Conservation (phyloP, 192 early-diverging fungal genomes). For the Backusella psychrophila region DNA sequence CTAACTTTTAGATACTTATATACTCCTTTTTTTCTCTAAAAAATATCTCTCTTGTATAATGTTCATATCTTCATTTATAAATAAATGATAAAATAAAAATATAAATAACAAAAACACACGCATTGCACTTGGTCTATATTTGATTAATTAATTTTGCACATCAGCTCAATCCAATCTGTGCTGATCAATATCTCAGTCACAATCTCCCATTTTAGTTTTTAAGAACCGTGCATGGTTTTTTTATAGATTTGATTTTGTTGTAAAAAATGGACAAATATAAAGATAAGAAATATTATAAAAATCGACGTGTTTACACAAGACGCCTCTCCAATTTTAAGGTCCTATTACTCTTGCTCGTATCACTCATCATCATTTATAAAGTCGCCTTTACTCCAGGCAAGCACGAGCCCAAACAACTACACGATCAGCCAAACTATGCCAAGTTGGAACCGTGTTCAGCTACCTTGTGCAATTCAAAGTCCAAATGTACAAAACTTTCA, state of each 20-base stretch:
- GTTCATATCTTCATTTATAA: neutral
- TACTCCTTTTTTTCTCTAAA: constrained; percentile 4
- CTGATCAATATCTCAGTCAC: neutral
- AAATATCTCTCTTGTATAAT: constrained; percentile 1
- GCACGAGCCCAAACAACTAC: neutral
- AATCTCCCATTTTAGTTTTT: neutral
- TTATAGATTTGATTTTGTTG: neutral
- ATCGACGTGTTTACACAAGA: neutral
- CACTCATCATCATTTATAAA: neutral
- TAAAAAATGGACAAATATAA: neutral
- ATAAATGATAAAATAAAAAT: constrained; percentile 1
- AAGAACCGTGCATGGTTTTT: neutral
- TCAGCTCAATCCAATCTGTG: neutral
- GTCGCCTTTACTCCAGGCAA: neutral
- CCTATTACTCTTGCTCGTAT: neutral
- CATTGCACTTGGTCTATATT: neutral
- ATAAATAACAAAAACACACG: neutral
- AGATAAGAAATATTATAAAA: constrained; percentile 1
- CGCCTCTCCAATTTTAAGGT: neutral
- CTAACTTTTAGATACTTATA: neutral
- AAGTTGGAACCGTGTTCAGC: constrained; percentile 6
- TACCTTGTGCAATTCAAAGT: constrained; percentile 20
- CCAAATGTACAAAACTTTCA: constrained; percentile 16
- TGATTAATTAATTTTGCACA: neutral
- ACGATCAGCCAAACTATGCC: constrained; percentile 16